phyloP scores from a whole-genome alignment of 2,329 filamentous ascomycete species.

The Biscogniauxia marginata region DNA sequence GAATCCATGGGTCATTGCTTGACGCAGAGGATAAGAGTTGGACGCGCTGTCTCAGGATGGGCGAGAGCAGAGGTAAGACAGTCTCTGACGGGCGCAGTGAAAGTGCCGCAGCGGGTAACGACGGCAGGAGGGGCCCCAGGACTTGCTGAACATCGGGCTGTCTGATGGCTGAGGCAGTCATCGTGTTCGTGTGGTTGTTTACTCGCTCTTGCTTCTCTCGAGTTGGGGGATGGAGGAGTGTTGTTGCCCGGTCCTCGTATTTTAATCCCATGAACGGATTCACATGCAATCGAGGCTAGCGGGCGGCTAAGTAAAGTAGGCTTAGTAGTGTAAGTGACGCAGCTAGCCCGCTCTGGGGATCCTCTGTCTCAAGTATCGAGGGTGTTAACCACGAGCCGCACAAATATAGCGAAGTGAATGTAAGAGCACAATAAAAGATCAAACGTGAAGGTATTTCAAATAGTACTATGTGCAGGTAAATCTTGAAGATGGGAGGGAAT shows the following conservation, averaged over 20 bases:
- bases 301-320: background rate
- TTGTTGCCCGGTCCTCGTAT: constrained; percentile 9
- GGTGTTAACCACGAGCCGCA: too few species aligned
- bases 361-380: background rate
- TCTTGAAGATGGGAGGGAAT: background rate
- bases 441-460: background rate
- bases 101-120: constrained; percentile 57
- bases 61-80: constrained; percentile 60
- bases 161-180: constrained; percentile 33
- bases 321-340: background rate
- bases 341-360: background rate
- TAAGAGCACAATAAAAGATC: background rate
- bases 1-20: constrained; percentile 68
- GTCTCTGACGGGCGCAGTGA: constrained; percentile 56
- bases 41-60: constrained; percentile 64
- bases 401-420: background rate
- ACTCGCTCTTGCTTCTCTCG: background rate
- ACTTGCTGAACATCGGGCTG: constrained; percentile 48
- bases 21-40: constrained; percentile 59
- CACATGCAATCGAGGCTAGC: background rate
- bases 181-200: constrained; percentile 22
- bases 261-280: constrained; percentile 15
- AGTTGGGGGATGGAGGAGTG: background rate
- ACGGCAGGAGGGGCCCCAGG: constrained; percentile 57
- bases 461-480: background rate